These are phyloP conservation scores for Penicillium sp. DNA, from an alignment of 2,329 filamentous ascomycete species.

Conservation along the genomic window DNA sequence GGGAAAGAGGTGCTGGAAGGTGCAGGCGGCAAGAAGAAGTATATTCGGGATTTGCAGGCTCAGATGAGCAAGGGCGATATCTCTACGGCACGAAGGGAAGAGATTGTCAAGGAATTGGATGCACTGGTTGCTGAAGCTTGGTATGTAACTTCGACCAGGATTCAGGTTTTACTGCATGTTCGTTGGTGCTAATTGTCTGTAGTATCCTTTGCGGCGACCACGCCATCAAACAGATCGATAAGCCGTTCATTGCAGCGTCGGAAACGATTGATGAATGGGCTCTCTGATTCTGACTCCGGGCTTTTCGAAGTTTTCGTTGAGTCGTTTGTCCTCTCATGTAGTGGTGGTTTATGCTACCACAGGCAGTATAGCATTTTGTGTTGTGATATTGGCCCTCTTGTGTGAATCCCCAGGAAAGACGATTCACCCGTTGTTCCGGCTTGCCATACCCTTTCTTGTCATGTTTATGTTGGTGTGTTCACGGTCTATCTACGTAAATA, in stretches of 20 bases:
- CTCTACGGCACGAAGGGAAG: slow-evolving; percentile 71
- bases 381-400: neutral
- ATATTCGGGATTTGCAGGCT: slow-evolving; percentile 82
- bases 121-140: slow-evolving; percentile 87
- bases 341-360: neutral
- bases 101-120: slow-evolving; percentile 84
- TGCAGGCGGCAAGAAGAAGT: slow-evolving; percentile 72
- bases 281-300: slow-evolving; percentile 45
- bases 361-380: neutral
- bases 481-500: neutral
- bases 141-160: slow-evolving; percentile 53
- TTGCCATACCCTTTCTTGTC: slow-evolving; percentile 13
- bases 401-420: neutral
- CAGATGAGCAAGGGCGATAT: slow-evolving; percentile 77
- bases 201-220: slow-evolving; percentile 94
- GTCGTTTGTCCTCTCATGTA: neutral
- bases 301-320: neutral
- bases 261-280: slow-evolving; percentile 84
- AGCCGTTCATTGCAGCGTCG: slow-evolving; percentile 76
- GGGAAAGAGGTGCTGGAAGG: slow-evolving; percentile 83
- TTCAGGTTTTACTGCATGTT: neutral
- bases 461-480: neutral
- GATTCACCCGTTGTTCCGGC: neutral
- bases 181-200: slow-evolving; percentile 23
- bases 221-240: slow-evolving; percentile 90